Base-by-base conservation (phyloP, 164 flowering plant species). In the Tetrastigma voinierianum region DNA sequence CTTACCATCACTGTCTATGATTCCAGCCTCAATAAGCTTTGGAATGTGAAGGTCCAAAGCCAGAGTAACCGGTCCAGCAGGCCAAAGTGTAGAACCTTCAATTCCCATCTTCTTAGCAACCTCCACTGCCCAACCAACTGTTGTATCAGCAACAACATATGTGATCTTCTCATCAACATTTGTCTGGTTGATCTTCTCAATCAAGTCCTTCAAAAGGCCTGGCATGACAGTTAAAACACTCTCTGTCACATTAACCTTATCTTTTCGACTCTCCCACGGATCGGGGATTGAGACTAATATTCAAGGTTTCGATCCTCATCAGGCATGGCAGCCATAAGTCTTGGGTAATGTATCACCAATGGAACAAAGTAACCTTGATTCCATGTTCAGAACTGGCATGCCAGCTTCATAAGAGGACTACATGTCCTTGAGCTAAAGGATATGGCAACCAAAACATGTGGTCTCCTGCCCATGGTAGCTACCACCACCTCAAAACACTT, bases 121-220 rank as follows among this genome's bases (percentile, higher is more conserved):
- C 21, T 70, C 66, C 55, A 69, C 32, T 15, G 75, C 67, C 40
- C 40, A 32, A 4, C 64, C 65, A 12, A 68, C 16, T 12, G 14
- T 3, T 19, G 15, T 65, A 61, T 78, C 81, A 47, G 78, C 80
- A 3, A 78, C 65, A 9, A 81, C 61, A 61, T 76, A 78, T 8
- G 72, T 66, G 32, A 78, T 52, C 23, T 69, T 45, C 40, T 32
- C 40, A 8, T 69, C 70, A 12, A 53, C 25, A 15, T 44, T 63
- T 2, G 11, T n/a, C 20, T 44, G 57, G 13, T 72, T 60, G 9
- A 59, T 46, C 47, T 58, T 21, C 43, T n/a, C 19, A 3, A 72
- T 68, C 60, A 76, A 40, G 21, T 69, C 66, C 57, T 72, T 63
- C 51, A 72, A 24, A n/a, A 52, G 32, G 12, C 40, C 24, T 1